Base-by-base conservation (phyloP, 148 eudicot genomes). In the Fagopyrum esculentum region DNA sequence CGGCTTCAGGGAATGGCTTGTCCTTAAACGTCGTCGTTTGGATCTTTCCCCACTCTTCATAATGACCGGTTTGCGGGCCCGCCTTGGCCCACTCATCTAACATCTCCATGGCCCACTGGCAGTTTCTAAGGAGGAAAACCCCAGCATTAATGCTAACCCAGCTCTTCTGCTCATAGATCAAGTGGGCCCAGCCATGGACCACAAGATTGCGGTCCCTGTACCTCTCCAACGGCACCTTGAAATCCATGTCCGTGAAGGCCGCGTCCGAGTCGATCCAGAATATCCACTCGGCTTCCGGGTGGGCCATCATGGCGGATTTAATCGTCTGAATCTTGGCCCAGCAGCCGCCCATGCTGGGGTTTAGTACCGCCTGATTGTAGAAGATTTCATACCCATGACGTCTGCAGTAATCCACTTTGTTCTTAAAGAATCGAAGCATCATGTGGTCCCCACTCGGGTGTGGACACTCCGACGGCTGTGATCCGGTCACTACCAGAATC, bases 261-360 rank as follows among this genome's bases (percentile, higher is more conserved):
- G 97, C 98, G 69, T 93, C 98, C 15, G 98, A 91, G 73, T 93
- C 98, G 22, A 91, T 89, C 98, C 98, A 93, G 88, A 89, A 93
- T 73, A 93, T 84, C 98, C 98, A 93, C 83, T 93, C 95, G 2
- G 93, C 89, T 71, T 93, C 97, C 66, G 98, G 98, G 77, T 93
- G 98, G 80, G 98, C 98, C 82, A 89, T 35, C 98, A 93, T 93
- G 44, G 93, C 92, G 6, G 98, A 89, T 74, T 84, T 74, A 3
- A 93, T 80, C 11, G 68, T 78, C 26, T 91, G 89, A 22, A 83
- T 82, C 81, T 93, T 93, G 29, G 97, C 93, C 98, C 98, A 93
- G 71, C 55, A 93, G 0, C 82, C 64, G 61, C 29, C 59, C 98
- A 93, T 93, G 10, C 79, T 66, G 7, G 91, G 93, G 52, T 91